These are phyloP conservation scores for Murraya paniculata DNA, from an alignment of 345 rosid species.

Conservation along the genomic window DNA sequence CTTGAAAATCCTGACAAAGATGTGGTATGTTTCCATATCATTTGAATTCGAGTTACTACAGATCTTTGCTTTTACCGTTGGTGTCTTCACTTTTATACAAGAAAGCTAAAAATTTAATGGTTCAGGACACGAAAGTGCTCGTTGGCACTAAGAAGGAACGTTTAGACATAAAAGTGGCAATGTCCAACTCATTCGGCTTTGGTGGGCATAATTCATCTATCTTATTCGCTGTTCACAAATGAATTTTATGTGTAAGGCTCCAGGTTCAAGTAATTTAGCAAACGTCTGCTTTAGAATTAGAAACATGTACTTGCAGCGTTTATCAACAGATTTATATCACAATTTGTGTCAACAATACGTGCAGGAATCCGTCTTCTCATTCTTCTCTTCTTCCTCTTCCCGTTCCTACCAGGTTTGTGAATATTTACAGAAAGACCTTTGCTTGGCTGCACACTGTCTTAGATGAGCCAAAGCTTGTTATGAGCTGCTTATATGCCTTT, in stretches of 20 bases:
- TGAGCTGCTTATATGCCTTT: background rate
- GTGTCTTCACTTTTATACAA: background rate
- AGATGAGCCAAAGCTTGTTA: background rate
- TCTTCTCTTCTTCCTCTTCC: background rate
- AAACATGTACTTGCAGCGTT: background rate
- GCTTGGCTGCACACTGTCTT: background rate
- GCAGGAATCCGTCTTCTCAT: background rate
- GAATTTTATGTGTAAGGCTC: background rate
- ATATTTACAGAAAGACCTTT: background rate
- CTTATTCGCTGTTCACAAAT: slow-evolving; percentile 25
- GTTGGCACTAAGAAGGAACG: slow-evolving; percentile 34
- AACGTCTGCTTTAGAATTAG: background rate
- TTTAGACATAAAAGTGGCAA: slow-evolving; percentile 31
- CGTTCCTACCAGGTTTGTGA: background rate
- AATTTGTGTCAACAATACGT: background rate
- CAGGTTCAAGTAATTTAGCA: background rate
- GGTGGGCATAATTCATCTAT: slow-evolving; percentile 42
- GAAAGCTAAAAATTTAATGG: background rate
- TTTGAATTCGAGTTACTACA: background rate
- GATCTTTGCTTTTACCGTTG: background rate
- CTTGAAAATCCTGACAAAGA: slow-evolving; percentile 33
- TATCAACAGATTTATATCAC: background rate
- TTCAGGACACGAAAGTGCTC: slow-evolving; percentile 24
- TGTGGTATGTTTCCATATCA: slow-evolving; percentile 21
- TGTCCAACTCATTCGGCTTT: slow-evolving; percentile 35